Conservation (phyloP, 1,284 basidiomycete species). For the Ustilago xerochloae region DNA sequence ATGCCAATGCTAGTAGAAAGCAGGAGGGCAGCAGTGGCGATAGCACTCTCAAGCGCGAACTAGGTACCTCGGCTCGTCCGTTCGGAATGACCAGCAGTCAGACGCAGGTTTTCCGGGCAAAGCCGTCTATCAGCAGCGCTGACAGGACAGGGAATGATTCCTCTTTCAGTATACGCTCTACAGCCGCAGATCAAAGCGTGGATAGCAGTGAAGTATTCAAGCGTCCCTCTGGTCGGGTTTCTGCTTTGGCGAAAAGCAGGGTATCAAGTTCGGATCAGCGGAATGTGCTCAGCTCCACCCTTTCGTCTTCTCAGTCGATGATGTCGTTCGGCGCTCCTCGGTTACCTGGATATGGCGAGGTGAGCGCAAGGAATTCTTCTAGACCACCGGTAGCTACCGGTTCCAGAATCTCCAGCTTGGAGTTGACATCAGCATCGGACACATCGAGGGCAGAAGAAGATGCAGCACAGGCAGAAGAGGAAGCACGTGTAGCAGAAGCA, state of each 20-base stretch:
- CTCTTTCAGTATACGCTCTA: constrained; percentile 13
- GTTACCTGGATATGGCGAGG: constrained; percentile 23
- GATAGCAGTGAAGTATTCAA: constrained; percentile 29
- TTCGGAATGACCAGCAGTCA: constrained; percentile 12
- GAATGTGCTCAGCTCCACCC: constrained; percentile 3
- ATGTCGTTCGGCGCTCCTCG: constrained; percentile 40
- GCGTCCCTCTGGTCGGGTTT: constrained; percentile 36
- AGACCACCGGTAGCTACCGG: constrained; percentile 1
- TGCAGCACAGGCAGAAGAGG: constrained; percentile 30
- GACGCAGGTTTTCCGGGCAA: constrained; percentile 18
- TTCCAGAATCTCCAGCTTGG: constrained; percentile 18
- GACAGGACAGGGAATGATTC: too few relatives aligned
- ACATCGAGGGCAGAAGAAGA: constrained; percentile 19
- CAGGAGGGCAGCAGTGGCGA: constrained; percentile 11
- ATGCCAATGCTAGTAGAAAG: background rate
- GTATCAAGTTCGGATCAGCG: constrained; percentile 26
- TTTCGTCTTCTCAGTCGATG: constrained; percentile 25
- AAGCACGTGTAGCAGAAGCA: constrained; percentile 25
- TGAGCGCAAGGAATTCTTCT: background rate
- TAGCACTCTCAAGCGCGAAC: constrained; percentile 15
- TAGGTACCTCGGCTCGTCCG: constrained; percentile 9
- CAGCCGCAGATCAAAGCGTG: constrained; percentile 24
- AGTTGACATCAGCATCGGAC: background rate
- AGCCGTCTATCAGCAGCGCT: background rate
- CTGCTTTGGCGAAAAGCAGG: constrained; percentile 30